These are phyloP conservation scores for Yarrowia alimentaria DNA, from an alignment of 805 yeast genomes.

Conservation along the genomic window DNA sequence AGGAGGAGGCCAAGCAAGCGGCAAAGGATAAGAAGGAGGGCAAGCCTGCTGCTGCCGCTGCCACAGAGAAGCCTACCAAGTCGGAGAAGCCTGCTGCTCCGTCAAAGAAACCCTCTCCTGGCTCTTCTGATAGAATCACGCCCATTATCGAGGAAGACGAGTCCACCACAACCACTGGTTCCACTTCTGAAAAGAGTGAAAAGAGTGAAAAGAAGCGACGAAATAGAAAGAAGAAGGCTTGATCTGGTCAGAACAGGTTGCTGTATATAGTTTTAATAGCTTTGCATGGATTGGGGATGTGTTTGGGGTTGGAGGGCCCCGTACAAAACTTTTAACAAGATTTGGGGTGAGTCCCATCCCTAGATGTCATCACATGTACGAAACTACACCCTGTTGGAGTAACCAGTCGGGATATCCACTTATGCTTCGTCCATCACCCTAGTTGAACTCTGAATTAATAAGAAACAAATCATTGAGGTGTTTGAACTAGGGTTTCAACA, in stretches of 20 bases:
- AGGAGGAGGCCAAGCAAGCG: conserved; percentile 34
- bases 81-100: neutral
- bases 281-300: too few relatives aligned
- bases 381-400: too few relatives aligned
- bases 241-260: neutral
- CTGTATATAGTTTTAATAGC: conserved; percentile 16
- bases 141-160: conserved; percentile 16
- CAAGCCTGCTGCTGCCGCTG: neutral
- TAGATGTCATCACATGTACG: too few relatives aligned
- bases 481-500: too few relatives aligned
- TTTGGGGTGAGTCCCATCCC: too few relatives aligned
- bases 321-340: too few relatives aligned
- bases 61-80: neutral
- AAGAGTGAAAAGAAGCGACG: conserved; percentile 11
- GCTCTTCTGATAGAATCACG: conserved; percentile 13
- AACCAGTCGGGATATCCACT: too few relatives aligned
- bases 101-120: neutral
- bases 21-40: conserved; percentile 12
- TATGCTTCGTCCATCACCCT: too few relatives aligned
- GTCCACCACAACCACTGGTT: neutral
- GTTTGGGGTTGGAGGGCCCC: too few relatives aligned
- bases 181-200: neutral
- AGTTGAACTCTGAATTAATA: too few relatives aligned
- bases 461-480: too few relatives aligned
- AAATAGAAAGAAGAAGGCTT: conserved; percentile 8